phyloP scores from a whole-genome alignment of 208 protist species.

The Giardia duodenalis region DNA sequence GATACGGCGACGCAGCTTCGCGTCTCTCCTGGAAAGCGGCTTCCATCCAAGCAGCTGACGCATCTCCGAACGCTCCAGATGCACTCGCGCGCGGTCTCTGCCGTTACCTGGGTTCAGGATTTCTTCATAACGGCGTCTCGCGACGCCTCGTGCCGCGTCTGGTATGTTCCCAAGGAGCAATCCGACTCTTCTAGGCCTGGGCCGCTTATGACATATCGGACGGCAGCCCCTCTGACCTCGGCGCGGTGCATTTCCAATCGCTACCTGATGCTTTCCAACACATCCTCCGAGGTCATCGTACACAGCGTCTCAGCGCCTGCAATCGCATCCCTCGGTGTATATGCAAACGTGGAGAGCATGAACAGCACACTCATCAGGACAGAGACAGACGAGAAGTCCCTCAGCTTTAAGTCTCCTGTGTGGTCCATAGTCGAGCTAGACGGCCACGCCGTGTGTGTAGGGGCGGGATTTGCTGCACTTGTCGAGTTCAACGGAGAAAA shows the following conservation, averaged over 20 bases:
- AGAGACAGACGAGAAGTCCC: neutral
- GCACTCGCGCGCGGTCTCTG: neutral
- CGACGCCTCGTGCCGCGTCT: neutral
- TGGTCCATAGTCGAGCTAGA: neutral
- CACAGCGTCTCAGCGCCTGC: neutral
- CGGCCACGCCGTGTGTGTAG: neutral
- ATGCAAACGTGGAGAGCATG: neutral
- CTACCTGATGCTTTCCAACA: neutral
- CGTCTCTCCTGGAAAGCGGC: neutral
- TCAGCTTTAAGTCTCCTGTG: neutral
- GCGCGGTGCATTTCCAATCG: neutral
- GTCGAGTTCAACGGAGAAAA: neutral
- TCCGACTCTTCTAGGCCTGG: neutral
- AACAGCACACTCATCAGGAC: neutral
- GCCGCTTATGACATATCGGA: neutral
- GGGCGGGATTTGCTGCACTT: neutral
- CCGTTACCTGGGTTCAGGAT: neutral
- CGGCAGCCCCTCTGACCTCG: neutral
- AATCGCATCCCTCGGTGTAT: neutral
- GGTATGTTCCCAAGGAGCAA: neutral
- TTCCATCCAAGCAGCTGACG: neutral
- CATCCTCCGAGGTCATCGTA: neutral
- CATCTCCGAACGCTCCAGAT: neutral
- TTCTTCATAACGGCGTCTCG: neutral
- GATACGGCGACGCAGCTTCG: neutral